Evolutionary conservation across 2,329 filamentous ascomycete genomes (phyloP).

Genomic region (Diplodia seriata): DNA sequence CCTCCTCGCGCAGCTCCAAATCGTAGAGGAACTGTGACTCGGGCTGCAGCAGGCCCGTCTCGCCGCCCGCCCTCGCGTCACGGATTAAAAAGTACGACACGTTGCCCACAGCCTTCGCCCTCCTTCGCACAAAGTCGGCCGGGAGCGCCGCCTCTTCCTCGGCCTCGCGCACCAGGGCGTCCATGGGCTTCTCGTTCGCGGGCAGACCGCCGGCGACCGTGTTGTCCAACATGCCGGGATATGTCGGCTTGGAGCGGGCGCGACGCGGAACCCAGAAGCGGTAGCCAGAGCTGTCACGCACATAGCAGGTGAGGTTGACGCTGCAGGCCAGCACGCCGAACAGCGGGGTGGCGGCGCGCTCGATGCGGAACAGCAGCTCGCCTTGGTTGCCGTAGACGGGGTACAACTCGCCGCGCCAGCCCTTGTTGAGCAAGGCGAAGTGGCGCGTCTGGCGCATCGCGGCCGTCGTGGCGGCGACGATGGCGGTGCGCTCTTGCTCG

Average conservation of each 20-base stretch:
- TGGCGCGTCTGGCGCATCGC: slow-evolving; percentile 73
- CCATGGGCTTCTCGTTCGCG: slow-evolving; percentile 79
- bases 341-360: slow-evolving; percentile 51
- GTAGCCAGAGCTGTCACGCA: slow-evolving; percentile 56
- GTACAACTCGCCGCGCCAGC: slow-evolving; percentile 53
- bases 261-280: slow-evolving; percentile 86
- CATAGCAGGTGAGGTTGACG: slow-evolving; percentile 52
- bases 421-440: slow-evolving; percentile 70
- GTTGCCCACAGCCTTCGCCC: slow-evolving; percentile 68
- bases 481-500: slow-evolving; percentile 67
- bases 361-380: slow-evolving; percentile 52
- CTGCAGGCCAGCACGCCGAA: slow-evolving; percentile 55
- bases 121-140: slow-evolving; percentile 68
- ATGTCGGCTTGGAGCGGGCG: slow-evolving; percentile 80
- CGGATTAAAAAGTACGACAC: slow-evolving; percentile 87
- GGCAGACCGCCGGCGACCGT: slow-evolving; percentile 87
- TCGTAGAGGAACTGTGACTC: slow-evolving; percentile 94
- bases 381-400: slow-evolving; percentile 49
- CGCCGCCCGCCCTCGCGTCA: slow-evolving; percentile 76
- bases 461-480: slow-evolving; percentile 63
- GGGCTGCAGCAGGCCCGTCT: slow-evolving; percentile 82
- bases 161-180: slow-evolving; percentile 83
- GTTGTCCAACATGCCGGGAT: slow-evolving; percentile 91
- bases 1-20: slow-evolving; percentile 68
- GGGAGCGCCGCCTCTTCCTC: slow-evolving; percentile 87